Evolutionary conservation across 1,284 basidiomycete species (phyloP), one percentile per base, ranked within the genome.

Genomic region (Boletus semigastroideus): DNA sequence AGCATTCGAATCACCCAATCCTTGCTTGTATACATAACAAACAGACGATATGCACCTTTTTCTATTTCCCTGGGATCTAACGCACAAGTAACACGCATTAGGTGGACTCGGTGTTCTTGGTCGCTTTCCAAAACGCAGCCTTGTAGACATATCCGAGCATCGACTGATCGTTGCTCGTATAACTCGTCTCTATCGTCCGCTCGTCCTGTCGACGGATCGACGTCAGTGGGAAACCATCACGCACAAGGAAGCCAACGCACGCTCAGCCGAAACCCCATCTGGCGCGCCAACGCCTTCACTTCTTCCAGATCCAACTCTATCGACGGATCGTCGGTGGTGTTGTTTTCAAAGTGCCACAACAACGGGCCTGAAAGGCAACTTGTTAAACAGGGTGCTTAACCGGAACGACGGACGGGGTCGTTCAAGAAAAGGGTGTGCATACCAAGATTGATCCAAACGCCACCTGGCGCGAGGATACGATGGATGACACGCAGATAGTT

Each of bases 261-360:
- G 49, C 79, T 78, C 51, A 98, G 74, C 54, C 86, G 84, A 61
- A 99, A 98, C 0, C 96, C 96, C 30, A 98, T 80, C 48, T 76
- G 74, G 25, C 77, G 74, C 0, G 87, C 86, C 2, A 98, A 79
- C 2, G 72, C 72, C 62, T 95, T 92, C 40, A 98, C 79, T 65
- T 98, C 94, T 55, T 93, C 89, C 25, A 98, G 74, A 60, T 87
- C 90, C 16, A 98, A 77, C 72, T 98, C 96, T 48, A 98, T 80
- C 10, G 88, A 93, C 7, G 86, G 81, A 51, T 94, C 92, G 58
- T 83, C 83, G 9, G 85, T 83, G 36, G 72, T 79, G 62, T 90
- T 91, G 70, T 94, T 94, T 67, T 98, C 94, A 73, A 87, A 98
- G 68, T 99, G 95, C 95, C 96, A 99, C 27, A 98, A 74, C 1